These are phyloP conservation scores for Starmerella apis DNA, from an alignment of 805 yeast species.

Conservation along the genomic window DNA sequence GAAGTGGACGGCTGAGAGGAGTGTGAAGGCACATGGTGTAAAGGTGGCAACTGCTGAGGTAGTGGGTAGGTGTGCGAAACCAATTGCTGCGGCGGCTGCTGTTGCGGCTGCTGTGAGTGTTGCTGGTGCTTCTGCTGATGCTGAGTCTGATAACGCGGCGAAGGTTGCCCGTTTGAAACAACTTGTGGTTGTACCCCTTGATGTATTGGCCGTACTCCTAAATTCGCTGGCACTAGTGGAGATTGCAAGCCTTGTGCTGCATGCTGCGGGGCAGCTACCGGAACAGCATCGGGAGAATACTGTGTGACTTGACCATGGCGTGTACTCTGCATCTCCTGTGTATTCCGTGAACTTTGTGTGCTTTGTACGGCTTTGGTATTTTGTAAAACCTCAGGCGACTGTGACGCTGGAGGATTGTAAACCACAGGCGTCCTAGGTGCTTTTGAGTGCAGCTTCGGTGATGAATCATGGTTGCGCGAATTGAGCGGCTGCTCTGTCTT, in stretches of 20 bases:
- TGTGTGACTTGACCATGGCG: too few relatives aligned
- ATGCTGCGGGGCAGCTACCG: too few relatives aligned
- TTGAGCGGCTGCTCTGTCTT: conserved; percentile 8
- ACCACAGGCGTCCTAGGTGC: background rate
- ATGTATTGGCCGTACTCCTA: background rate
- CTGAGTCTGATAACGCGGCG: background rate
- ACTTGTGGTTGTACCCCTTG: background rate
- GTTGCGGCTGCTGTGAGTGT: conserved; percentile 14
- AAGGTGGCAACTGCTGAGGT: conserved; percentile 6
- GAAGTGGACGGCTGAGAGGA: background rate
- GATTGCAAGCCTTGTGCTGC: background rate
- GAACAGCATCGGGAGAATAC: too few relatives aligned
- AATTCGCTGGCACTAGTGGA: background rate
- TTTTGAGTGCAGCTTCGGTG: background rate
- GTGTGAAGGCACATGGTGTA: conserved; percentile 5
- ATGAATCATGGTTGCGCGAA: background rate
- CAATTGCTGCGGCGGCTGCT: conserved; percentile 8
- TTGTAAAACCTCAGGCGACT: background rate
- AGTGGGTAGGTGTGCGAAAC: conserved; percentile 1
- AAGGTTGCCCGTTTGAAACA: background rate
- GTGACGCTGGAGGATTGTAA: background rate
- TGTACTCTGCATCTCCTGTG: background rate
- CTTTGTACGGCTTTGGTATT: background rate
- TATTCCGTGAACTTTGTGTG: background rate
- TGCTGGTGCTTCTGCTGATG: conserved; percentile 10